Evolutionary conservation across 176 grass and related monocot genomes (phyloP).

Genomic region (Aegilops tauschii): DNA sequence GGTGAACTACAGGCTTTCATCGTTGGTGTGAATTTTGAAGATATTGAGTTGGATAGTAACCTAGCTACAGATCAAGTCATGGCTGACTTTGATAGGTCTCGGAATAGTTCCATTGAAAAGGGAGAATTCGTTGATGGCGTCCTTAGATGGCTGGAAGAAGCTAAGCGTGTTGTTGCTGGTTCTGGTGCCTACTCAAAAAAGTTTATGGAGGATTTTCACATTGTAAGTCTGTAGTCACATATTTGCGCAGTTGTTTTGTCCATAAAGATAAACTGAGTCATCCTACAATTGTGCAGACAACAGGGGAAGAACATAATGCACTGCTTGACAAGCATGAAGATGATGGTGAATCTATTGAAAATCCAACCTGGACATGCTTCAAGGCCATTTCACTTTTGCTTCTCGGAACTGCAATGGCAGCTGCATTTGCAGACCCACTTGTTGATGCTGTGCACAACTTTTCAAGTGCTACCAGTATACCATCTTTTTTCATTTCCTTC

Average conservation of each 20-base stretch:
- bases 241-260: background rate
- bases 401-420: constrained; percentile 73
- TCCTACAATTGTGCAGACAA: constrained; percentile 54
- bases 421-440: constrained; percentile 79
- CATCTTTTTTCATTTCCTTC: constrained; percentile 95
- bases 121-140: constrained; percentile 54
- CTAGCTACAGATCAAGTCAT: constrained; percentile 59
- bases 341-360: constrained; percentile 49
- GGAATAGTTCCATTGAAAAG: constrained; percentile 49
- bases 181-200: constrained; percentile 48
- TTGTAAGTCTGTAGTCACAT: constrained; percentile 17
- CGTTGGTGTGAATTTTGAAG: constrained; percentile 58
- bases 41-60: constrained; percentile 54
- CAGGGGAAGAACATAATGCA: constrained; percentile 56
- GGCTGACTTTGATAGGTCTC: constrained; percentile 66
- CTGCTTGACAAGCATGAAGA: constrained; percentile 49
- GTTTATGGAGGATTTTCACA: constrained; percentile 59
- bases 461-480: constrained; percentile 71
- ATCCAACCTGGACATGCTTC: constrained; percentile 50
- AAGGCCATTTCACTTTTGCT: constrained; percentile 74
- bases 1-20: constrained; percentile 75
- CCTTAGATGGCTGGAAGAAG: constrained; percentile 59
- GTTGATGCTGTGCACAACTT: constrained; percentile 88
- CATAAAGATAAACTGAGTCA: background rate
- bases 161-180: constrained; percentile 20